Base-by-base conservation (phyloP, 2,329 filamentous ascomycete species). In the Ophiostoma perfectum region DNA sequence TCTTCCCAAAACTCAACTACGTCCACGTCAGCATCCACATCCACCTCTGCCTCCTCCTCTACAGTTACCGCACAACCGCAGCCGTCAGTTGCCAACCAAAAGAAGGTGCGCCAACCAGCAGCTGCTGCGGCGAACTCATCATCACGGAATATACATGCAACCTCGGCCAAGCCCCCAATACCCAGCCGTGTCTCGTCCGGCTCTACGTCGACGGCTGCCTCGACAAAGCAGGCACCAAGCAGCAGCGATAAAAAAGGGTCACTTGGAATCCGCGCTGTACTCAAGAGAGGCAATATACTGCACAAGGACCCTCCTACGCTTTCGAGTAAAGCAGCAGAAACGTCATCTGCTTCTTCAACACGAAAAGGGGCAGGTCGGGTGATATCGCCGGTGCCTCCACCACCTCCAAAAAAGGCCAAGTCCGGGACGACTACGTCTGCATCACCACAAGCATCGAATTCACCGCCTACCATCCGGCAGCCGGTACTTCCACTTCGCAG, bases 241-340 rank as follows among this genome's bases (percentile, higher is more conserved):
- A 38, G 6, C 16, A 36, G 27, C 12, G 68, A 67, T 7, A 69
- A 65, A 14, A 68, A 55, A 14, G 11, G 41, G 9, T 65, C 58
- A 2, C 38, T 27, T 3, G 77, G 81, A 0, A 75, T 87, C 58
- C 81, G 83, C 47, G 81, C 82, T 67, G 84, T 80, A 3, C 75
- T 88, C 68, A 84, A 82, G 68, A 74, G 86, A 6, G 79, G 82
- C 0, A 82, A 78, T 68, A 75, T 86, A 0, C 81, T 83, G 75
- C 80, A 72, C 66, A 70, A 71, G 9, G 71, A 72, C 8, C 12
- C 63, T 1, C 39, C 68, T n/a, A 9, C 60, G 9, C 27, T 5
- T 7, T 47, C 52, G 3, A 39, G 38, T 6, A 52, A 6, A 3
- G 18, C 49, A 4, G 16, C 49, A n/a, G 12, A 16, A 6, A 4